phyloP scores from a whole-genome alignment of 495 filamentous ascomycete genomes.

The Hypoxylon crocopeplum region DNA sequence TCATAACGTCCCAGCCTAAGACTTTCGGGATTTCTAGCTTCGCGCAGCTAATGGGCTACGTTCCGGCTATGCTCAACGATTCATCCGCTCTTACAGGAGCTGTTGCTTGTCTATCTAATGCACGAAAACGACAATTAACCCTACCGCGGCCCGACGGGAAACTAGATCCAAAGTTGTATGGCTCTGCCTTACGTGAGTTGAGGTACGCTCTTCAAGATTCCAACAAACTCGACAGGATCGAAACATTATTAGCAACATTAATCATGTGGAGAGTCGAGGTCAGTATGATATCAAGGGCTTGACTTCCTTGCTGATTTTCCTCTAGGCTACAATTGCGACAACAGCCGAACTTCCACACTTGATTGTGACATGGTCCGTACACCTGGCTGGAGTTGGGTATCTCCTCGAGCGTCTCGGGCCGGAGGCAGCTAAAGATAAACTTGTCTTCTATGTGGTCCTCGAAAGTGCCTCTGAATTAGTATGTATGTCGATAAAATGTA shows the following conservation, averaged over 20 bases:
- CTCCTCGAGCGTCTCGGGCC: slow-evolving; percentile 3
- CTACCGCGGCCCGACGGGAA: slow-evolving; percentile 1
- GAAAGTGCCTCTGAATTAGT: slow-evolving; percentile 9
- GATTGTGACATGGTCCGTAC: slow-evolving; percentile 9
- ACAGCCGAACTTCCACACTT: background rate
- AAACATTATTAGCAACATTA: slow-evolving; percentile 10
- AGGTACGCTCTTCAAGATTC: slow-evolving; percentile 9
- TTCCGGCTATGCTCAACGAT: slow-evolving; percentile 7
- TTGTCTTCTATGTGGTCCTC: slow-evolving; percentile 1
- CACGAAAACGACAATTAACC: slow-evolving; percentile 2
- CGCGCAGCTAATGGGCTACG: background rate
- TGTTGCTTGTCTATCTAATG: slow-evolving; percentile 4
- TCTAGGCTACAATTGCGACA: slow-evolving; percentile 10
- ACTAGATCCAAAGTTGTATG: slow-evolving; percentile 5
- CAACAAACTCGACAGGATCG: background rate
- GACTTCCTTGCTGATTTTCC: background rate
- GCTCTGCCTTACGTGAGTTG: slow-evolving; percentile 1
- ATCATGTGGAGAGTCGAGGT: slow-evolving; percentile 14
- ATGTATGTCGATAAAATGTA: background rate
- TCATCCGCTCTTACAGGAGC: background rate
- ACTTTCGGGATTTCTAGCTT: slow-evolving; percentile 11
- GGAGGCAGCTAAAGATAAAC: background rate
- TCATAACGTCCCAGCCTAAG: slow-evolving; percentile 3
- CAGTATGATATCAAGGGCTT: background rate
- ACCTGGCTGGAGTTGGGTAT: slow-evolving; percentile 1